Evolutionary conservation across 495 filamentous ascomycete genomes (phyloP).

Genomic region (Aspergillus affinis): DNA sequence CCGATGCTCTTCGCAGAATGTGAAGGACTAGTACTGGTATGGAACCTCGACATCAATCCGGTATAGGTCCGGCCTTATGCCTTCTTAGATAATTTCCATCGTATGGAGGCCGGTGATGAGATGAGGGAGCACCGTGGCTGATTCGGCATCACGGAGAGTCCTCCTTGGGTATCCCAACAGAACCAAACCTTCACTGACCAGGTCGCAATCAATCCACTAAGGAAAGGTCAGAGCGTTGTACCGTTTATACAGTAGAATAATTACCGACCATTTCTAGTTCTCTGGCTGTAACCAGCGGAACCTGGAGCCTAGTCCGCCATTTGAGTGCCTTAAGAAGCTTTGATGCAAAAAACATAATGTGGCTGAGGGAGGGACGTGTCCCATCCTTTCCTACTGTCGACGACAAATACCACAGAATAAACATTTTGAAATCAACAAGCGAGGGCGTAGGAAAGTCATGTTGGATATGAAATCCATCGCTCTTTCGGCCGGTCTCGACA

Average conservation of each 20-base stretch:
- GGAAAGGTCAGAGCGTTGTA: conserved; percentile 1
- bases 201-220: background rate
- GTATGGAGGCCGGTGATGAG: conserved; percentile 1
- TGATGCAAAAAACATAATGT: background rate
- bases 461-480: conserved; percentile 1
- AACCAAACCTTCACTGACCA: background rate
- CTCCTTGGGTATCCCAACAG: background rate
- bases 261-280: background rate
- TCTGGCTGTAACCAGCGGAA: conserved; percentile 1
- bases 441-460: conserved; percentile 2
- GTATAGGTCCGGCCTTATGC: conserved; percentile 1
- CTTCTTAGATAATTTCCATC: conserved; percentile 2
- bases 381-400: background rate
- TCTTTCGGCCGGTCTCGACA: background rate
- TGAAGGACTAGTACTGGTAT: background rate
- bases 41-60: conserved; percentile 1
- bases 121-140: conserved; percentile 1
- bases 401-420: conserved; percentile 1
- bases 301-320: background rate
- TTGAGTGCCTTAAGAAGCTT: background rate
- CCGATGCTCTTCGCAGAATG: background rate
- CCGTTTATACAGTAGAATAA: background rate
- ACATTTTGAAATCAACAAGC: background rate
- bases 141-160: background rate
- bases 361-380: background rate